These are phyloP conservation scores for Sambucus nigra DNA, from an alignment of 129 eudicot genomes.

Conservation along the genomic window DNA sequence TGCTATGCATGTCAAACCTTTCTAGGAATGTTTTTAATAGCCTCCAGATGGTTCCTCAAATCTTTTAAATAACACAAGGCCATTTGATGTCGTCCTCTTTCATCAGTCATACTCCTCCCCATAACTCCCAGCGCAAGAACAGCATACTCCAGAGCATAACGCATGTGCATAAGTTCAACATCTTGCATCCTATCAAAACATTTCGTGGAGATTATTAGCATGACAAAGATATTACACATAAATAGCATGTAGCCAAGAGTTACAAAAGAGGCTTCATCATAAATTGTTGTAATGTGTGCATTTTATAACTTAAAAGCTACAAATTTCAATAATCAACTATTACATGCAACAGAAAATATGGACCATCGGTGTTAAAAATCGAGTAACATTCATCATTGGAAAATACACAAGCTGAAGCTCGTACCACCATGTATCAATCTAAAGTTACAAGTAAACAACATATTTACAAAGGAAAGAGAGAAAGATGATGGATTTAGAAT, in stretches of 20 bases:
- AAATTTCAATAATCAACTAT: not conserved
- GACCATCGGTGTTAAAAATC: not conserved
- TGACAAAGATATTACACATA: conserved; percentile 1
- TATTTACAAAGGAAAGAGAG: not conserved
- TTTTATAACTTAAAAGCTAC: not conserved
- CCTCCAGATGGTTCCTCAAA: conserved; percentile 74
- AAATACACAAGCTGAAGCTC: not conserved
- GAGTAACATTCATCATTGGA: not conserved
- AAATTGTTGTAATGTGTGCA: not conserved
- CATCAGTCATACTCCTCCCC: conserved; percentile 58
- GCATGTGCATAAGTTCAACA: conserved; percentile 96
- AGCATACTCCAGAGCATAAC: conserved; percentile 86
- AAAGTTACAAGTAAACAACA: not conserved
- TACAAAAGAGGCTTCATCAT: not conserved
- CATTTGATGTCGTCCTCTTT: conserved; percentile 39
- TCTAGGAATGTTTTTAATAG: conserved; percentile 64
- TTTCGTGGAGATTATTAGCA: not conserved
- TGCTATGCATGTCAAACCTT: conserved; percentile 40
- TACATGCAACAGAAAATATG: not conserved
- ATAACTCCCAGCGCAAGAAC: conserved; percentile 73
- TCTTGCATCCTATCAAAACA: conserved; percentile 73
- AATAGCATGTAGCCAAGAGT: not conserved
- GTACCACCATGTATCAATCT: not conserved
- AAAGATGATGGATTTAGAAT: too few relatives aligned
- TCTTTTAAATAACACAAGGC: conserved; percentile 54